phyloP scores from a whole-genome alignment of 164 flowering plant species.

The Chloranthus sessilifolius region DNA sequence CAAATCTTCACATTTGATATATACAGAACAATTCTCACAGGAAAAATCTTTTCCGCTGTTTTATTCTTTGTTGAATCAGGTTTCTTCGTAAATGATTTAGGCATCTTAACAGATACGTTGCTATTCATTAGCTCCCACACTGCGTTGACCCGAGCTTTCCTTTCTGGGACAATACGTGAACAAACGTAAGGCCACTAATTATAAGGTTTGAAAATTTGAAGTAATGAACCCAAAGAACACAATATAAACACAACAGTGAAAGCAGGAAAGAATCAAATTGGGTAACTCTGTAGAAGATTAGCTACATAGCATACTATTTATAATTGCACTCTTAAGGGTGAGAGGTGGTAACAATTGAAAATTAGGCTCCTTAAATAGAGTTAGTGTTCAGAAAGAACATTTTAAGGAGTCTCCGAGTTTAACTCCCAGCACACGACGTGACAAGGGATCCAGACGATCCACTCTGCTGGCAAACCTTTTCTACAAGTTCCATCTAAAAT shows the following conservation, averaged over 20 bases:
- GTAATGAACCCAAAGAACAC: not conserved
- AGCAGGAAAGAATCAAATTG: no score
- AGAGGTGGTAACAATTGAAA: no score
- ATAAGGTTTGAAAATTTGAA: not conserved
- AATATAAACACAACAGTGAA: not conserved
- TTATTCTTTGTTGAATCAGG: constrained; percentile 29
- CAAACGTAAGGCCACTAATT: not conserved
- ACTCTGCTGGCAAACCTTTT: no score
- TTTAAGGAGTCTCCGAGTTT: no score
- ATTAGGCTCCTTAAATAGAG: no score
- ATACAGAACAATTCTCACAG: constrained; percentile 26
- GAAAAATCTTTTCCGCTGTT: constrained; percentile 26
- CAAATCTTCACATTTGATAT: not conserved
- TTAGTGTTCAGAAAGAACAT: no score
- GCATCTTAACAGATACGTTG: constrained; percentile 39
- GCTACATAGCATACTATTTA: no score
- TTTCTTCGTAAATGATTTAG: constrained; percentile 31
- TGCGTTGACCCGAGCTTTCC: constrained; percentile 67
- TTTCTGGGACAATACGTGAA: constrained; percentile 32
- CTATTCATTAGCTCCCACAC: constrained; percentile 88
- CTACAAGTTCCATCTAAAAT: no score
- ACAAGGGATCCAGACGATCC: no score
- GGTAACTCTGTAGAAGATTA: no score
- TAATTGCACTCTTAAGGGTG: no score
- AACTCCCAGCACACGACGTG: no score